phyloP scores from a whole-genome alignment of 805 yeast species.

The Candida caryicola region DNA sequence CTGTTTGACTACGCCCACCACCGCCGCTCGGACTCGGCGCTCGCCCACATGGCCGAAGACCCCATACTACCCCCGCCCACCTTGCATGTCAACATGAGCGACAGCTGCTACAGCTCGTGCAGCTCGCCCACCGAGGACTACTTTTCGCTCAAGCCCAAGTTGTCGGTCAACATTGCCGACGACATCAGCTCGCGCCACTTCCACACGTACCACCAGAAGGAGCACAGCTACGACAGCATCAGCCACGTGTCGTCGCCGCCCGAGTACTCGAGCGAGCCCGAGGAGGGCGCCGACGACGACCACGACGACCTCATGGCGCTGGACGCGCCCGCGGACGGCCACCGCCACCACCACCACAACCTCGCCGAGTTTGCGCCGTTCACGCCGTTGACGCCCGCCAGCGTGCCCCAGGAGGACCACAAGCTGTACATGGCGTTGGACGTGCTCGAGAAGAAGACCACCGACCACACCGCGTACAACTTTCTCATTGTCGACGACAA shows the following conservation, averaged over 20 bases:
- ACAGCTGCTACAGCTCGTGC: background rate
- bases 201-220: background rate
- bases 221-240: background rate
- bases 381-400: conserved; percentile 9
- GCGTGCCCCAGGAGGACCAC: conserved; percentile 1
- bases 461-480: conserved; percentile 13
- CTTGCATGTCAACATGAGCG: background rate
- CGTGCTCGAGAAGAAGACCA: conserved; percentile 7
- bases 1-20: too few species aligned
- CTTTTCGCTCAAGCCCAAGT: conserved; percentile 11
- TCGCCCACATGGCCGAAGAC: too few species aligned
- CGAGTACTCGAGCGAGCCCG: conserved; percentile 3
- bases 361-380: conserved; percentile 6
- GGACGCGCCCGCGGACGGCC: background rate
- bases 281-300: conserved; percentile 4
- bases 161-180: conserved; percentile 8
- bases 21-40: too few species aligned
- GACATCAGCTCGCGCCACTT: conserved; percentile 1
- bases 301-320: background rate
- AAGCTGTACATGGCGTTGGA: conserved; percentile 4
- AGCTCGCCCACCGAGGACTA: conserved; percentile 9
- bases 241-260: conserved; percentile 6
- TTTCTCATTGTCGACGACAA: conserved; percentile 42
- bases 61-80: too few species aligned
- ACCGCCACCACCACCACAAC: background rate